Conservation (phyloP, 179 eudicot genomes). For the Silene noctiflora region DNA sequence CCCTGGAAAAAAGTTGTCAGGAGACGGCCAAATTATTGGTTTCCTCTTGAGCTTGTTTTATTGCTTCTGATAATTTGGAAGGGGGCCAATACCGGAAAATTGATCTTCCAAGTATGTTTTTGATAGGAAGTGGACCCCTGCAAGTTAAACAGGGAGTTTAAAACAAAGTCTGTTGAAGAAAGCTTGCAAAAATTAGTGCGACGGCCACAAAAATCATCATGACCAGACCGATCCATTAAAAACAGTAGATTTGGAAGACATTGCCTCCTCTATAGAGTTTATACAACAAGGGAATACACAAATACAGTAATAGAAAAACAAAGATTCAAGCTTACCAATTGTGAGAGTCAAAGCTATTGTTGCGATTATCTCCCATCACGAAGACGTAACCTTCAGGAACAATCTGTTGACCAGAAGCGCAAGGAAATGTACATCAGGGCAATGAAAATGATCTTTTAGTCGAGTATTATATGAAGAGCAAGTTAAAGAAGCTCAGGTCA, state of each 20-base stretch:
- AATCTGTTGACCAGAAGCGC: conserved; percentile 24
- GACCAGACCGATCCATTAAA: too few relatives aligned
- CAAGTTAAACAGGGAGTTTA: background rate
- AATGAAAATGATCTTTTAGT: background rate
- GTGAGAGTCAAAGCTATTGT: conserved; percentile 54
- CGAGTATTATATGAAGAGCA: background rate
- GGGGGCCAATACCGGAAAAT: conserved; percentile 93
- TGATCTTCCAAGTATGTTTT: conserved; percentile 79
- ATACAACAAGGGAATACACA: background rate
- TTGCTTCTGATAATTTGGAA: conserved; percentile 49
- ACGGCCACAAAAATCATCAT: too few relatives aligned
- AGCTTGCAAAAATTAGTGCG: background rate
- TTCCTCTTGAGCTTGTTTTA: conserved; percentile 31
- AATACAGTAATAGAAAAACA: background rate
- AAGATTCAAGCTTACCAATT: conserved; percentile 32
- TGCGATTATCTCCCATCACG: conserved; percentile 54
- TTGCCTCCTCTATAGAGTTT: background rate
- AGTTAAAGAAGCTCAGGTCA: background rate
- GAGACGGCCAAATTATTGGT: conserved; percentile 34
- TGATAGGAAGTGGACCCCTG: conserved; percentile 96
- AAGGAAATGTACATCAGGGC: background rate
- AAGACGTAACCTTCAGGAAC: conserved; percentile 48
- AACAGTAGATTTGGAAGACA: background rate
- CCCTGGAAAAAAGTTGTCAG: conserved; percentile 27
- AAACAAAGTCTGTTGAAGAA: background rate